Conservation (phyloP, 176 grass and related monocot species). For the Triticum timopheevii region DNA sequence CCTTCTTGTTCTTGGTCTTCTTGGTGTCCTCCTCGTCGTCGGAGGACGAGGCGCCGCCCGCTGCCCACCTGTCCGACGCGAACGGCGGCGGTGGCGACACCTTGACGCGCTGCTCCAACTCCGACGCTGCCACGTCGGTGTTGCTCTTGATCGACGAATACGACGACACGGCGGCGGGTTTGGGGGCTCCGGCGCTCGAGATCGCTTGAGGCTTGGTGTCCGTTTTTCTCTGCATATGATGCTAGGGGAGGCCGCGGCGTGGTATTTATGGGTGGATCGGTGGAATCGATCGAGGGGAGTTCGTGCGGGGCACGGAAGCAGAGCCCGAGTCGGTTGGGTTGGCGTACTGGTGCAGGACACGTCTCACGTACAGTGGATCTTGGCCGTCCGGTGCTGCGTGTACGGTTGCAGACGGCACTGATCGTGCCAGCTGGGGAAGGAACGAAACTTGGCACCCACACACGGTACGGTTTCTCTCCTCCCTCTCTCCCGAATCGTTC, state of each 20-base stretch:
- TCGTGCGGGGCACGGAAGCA: not conserved
- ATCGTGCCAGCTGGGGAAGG: not conserved
- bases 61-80: not conserved
- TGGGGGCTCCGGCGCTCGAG: not conserved
- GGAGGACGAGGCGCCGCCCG: conserved; percentile 3
- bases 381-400: not conserved
- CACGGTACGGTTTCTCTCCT: not conserved
- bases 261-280: conserved; percentile 30
- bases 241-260: not conserved
- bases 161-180: conserved; percentile 12
- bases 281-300: not conserved
- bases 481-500: not conserved
- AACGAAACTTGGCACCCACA: conserved; percentile 17
- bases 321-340: not conserved
- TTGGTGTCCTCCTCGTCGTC: conserved; percentile 10
- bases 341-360: not conserved
- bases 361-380: not conserved
- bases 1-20: not conserved
- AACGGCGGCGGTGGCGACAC: not conserved
- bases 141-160: not conserved
- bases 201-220: conserved; percentile 18
- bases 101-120: not conserved
- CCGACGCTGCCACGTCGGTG: not conserved
- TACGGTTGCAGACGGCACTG: not conserved
- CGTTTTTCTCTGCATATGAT: not conserved